Percentiles rank a stretch among this genome's conserved stretches.
Conservation (phyloP, 805 yeast genomes). For the Zygoascus flipseniorum region DNA sequence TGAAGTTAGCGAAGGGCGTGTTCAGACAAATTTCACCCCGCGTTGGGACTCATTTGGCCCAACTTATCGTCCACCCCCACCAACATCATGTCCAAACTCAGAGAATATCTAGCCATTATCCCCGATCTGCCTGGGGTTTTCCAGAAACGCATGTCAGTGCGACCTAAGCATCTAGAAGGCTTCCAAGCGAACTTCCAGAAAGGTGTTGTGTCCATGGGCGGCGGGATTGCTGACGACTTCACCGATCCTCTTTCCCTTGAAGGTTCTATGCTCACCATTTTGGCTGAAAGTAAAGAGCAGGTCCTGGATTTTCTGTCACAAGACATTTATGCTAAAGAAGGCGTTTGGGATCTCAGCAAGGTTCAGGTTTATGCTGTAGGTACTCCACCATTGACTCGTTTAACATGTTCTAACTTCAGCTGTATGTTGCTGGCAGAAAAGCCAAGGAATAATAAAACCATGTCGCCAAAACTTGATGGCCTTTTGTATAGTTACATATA, state of each 20-base stretch:
- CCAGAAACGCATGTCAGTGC: conserved; percentile 27
- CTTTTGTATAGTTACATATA: no score
- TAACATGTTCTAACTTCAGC: not conserved
- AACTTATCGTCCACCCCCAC: not conserved
- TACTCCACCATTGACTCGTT: not conserved
- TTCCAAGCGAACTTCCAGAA: conserved; percentile 24
- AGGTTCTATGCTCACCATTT: conserved; percentile 57
- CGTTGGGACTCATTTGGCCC: no score
- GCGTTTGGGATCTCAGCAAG: conserved; percentile 68
- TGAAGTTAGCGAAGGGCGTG: not conserved
- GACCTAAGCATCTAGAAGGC: conserved; percentile 34
- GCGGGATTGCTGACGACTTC: conserved; percentile 25
- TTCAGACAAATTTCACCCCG: no score
- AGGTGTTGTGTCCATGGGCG: conserved; percentile 34
- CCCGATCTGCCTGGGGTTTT: conserved; percentile 56
- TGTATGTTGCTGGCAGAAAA: conserved; percentile 6
- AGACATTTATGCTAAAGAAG: conserved; percentile 55
- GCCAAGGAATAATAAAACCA: conserved; percentile 9
- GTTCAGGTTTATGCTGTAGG: conserved; percentile 48
- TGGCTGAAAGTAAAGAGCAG: conserved; percentile 59
- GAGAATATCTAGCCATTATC: conserved; percentile 59
- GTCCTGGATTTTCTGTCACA: conserved; percentile 52
- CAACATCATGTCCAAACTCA: not conserved
- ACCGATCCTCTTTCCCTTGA: conserved; percentile 41
- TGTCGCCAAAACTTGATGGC: no score